Base-by-base conservation (phyloP, 2,329 filamentous ascomycete species). In the Cordyceps cicadae region DNA sequence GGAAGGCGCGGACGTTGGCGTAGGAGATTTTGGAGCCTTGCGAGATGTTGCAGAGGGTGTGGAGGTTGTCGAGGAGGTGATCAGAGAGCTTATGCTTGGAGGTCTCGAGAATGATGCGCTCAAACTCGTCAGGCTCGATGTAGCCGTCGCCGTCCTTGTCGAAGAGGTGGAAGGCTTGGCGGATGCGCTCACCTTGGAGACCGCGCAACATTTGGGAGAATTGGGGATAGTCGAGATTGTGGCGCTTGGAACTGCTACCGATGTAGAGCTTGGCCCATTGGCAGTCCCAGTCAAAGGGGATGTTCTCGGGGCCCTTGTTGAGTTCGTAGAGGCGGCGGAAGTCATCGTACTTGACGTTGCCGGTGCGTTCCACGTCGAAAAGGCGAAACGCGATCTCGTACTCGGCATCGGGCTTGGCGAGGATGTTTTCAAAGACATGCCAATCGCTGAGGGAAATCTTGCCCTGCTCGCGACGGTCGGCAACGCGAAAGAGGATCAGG, bases 341-440 rank as follows among this genome's bases (percentile, higher is more conserved):
- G 68, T 92, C 86, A 45, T 96, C 89, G 71, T 93, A 96, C 73
- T 92, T 93, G 70, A 99, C 91, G 54, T 83, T 83, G 63, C 94
- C 94, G 21, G 86, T 89, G 63, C 89, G 85, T 56, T 93, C 87
- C 68, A 90, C 82, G 71, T 97, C 93, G 76, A 99, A 99, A 60
- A 99, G 83, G 68, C 94, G 90, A 78, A 97, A 99, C 17, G 94
- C 93, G 68, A 99, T 96, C 75, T 97, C 92, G 77, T 99, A 99
- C 78, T 99, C 94, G 73, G 94, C 94, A 71, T 97, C 94, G 64
- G 94, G 89, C 77, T 97, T 97, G 67, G 83, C 82, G 62, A 99
- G 86, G 64, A 99, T 84, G 78, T 96, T 95, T 77, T 97, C 90
- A 75, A 97, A 99, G 65, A 89, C 88, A 52, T 84, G 86, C 92